Percentiles rank a stretch among this genome's conserved stretches.
These are phyloP conservation scores for Silene noctiflora DNA, from an alignment of 179 eudicot species.

Conservation along the genomic window DNA sequence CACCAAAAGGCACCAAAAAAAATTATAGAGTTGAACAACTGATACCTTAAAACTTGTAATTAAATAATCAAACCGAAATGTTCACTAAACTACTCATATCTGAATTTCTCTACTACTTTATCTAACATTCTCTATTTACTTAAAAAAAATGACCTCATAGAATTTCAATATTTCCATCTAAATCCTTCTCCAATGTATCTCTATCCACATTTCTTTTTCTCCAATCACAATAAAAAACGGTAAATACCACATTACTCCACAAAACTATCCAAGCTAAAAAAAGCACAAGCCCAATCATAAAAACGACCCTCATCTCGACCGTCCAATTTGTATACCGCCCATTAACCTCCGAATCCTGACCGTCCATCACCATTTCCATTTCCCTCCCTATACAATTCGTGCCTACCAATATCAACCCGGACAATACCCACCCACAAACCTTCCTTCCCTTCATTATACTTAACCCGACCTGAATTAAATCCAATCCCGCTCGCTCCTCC, in stretches of 20 bases:
- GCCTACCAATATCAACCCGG: conserved; percentile 26
- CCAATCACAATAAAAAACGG: conserved; percentile 35
- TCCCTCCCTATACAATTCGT: conserved; percentile 29
- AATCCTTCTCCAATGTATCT: conserved; percentile 4
- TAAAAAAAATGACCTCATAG: no score
- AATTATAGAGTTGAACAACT: no score
- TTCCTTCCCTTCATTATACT: conserved; percentile 33
- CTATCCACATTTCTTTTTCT: conserved; percentile 19
- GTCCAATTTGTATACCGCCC: conserved; percentile 25
- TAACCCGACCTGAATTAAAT: conserved; percentile 26
- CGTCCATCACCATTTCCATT: conserved; percentile 28
- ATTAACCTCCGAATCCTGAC: conserved; percentile 17
- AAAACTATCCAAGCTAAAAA: conserved; percentile 33
- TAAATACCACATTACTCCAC: conserved; percentile 36
- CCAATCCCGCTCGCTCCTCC: conserved; percentile 34
- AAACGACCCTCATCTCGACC: conserved; percentile 29
- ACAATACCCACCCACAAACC: conserved; percentile 36
- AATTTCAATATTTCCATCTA: not conserved
- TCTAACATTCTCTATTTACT: no score
- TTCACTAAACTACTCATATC: no score
- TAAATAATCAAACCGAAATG: no score
- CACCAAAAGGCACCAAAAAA: no score
- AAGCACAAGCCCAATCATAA: conserved; percentile 29
- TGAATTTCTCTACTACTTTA: no score
- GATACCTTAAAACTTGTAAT: no score